Percentiles rank a stretch among this genome's conserved stretches.
Conservation (phyloP, 352 stramenopile species). For the Globisporangium echinulatum region DNA sequence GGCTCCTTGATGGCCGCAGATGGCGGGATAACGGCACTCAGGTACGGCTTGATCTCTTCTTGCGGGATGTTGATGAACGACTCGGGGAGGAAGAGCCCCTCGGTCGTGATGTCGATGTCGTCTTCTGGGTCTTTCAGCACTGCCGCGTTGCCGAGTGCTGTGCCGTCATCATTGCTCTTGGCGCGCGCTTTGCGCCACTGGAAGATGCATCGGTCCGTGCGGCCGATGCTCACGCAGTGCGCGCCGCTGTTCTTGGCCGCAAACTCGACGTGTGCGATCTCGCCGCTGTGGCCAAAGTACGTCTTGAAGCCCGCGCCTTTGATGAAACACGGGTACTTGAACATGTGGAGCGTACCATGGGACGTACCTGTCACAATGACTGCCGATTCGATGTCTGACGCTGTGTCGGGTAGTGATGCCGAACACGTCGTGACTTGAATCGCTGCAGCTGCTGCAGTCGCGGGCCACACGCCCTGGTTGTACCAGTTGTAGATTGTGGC, state of each 20-base stretch:
- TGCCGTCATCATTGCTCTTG: not conserved
- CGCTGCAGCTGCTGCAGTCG: slow-evolving; percentile 17
- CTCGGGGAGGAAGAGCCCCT: slow-evolving; percentile 52
- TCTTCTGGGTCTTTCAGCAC: slow-evolving; percentile 48
- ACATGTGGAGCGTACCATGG: slow-evolving; percentile 45
- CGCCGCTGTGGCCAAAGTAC: slow-evolving; percentile 49
- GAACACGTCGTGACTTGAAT: slow-evolving; percentile 47
- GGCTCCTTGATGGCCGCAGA: slow-evolving; percentile 28
- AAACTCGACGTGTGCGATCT: slow-evolving; percentile 41
- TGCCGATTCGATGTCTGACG: slow-evolving; percentile 14
- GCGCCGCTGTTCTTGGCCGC: slow-evolving; percentile 25
- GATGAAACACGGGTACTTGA: slow-evolving; percentile 56
- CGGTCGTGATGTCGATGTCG: slow-evolving; percentile 40
- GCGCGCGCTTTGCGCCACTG: slow-evolving; percentile 56
- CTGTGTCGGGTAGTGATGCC: slow-evolving; percentile 25
- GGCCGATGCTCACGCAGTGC: slow-evolving; percentile 54
- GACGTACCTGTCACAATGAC: slow-evolving; percentile 46
- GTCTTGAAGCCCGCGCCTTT: slow-evolving; percentile 49
- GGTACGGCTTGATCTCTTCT: slow-evolving; percentile 56
- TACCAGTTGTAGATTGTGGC: slow-evolving; percentile 73
- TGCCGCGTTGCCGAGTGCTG: slow-evolving; percentile 10
- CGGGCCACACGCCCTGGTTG: slow-evolving; percentile 62
- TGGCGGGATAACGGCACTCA: slow-evolving; percentile 57
- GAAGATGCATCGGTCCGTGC: slow-evolving; percentile 51
- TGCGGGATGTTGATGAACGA: slow-evolving; percentile 43